phyloP scores from a whole-genome alignment of 805 yeast genomes.

The Kluyveromyces starmeri region DNA sequence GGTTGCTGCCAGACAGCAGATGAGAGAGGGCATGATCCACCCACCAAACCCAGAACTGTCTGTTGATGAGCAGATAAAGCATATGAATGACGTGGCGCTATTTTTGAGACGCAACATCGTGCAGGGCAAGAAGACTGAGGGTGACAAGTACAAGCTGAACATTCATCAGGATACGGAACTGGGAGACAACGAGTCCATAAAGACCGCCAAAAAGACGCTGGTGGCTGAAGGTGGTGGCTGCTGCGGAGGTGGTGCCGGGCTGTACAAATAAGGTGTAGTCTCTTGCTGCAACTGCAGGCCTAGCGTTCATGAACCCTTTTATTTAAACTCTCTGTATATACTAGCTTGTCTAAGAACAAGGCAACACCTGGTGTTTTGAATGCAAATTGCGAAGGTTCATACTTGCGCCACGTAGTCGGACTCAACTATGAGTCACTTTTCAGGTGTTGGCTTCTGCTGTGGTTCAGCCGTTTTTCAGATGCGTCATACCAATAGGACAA shows the following conservation, averaged over 20 bases:
- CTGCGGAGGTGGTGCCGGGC: conserved; percentile 39
- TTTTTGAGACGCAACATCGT: conserved; percentile 73
- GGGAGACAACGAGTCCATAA: conserved; percentile 81
- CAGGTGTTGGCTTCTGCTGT: too few relatives aligned
- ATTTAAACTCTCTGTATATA: too few relatives aligned
- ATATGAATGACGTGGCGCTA: conserved; percentile 60
- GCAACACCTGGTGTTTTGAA: too few relatives aligned
- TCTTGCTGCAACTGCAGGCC: too few relatives aligned
- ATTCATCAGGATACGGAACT: conserved; percentile 78
- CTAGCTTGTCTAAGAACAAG: too few relatives aligned
- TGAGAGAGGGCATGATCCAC: conserved; percentile 39
- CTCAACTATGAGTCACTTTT: too few relatives aligned
- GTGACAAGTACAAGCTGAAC: conserved; percentile 37
- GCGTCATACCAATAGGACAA: too few relatives aligned
- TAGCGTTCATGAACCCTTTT: too few relatives aligned
- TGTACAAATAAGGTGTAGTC: conserved; percentile 7
- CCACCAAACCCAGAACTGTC: conserved; percentile 43
- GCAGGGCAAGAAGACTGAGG: conserved; percentile 52
- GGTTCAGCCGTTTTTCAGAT: too few relatives aligned
- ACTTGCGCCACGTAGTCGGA: too few relatives aligned
- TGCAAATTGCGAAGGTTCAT: too few relatives aligned
- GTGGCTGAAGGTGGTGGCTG: conserved; percentile 50
- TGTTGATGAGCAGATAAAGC: conserved; percentile 41
- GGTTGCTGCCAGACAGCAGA: conserved; percentile 49
- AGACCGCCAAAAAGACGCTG: conserved; percentile 38